These are phyloP conservation scores for Venturia effusa DNA, from an alignment of 2,329 filamentous ascomycete species.

Conservation along the genomic window DNA sequence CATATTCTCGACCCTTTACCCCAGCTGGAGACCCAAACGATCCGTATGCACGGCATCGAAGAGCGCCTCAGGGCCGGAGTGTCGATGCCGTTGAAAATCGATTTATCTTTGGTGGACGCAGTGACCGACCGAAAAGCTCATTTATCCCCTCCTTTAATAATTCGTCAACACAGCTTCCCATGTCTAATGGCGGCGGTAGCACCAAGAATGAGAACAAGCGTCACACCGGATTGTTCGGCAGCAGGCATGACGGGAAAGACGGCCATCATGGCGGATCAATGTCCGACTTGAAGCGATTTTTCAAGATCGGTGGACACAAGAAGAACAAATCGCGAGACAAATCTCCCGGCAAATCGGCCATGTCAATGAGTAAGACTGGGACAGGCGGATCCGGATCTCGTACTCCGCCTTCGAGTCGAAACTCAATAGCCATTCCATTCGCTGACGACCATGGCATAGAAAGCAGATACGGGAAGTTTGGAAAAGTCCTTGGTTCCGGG, in stretches of 20 bases:
- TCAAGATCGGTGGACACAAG: conserved; percentile 61
- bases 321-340: conserved; percentile 41
- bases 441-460: conserved; percentile 85
- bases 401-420: conserved; percentile 24
- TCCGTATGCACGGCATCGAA: conserved; percentile 74
- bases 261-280: conserved; percentile 62
- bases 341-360: conserved; percentile 48
- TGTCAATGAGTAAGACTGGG: conserved; percentile 17
- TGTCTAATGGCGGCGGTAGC: neutral
- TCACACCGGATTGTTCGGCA: conserved; percentile 41
- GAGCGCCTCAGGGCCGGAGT: conserved; percentile 57
- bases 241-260: conserved; percentile 17
- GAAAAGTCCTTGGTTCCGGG: conserved; percentile 84
- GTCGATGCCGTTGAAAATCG: conserved; percentile 62
- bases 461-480: conserved; percentile 91
- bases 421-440: conserved; percentile 55
- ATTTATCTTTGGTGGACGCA: conserved; percentile 59
- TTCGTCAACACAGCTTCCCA: neutral
- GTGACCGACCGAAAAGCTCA: conserved; percentile 6
- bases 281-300: conserved; percentile 93
- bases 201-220: conserved; percentile 28
- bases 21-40: conserved; percentile 72
- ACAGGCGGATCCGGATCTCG: conserved; percentile 33
- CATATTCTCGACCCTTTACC: conserved; percentile 64
- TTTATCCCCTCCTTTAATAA: neutral